Conservation (phyloP, 768 basidiomycete genomes). For the Dentipellis fragilis region DNA sequence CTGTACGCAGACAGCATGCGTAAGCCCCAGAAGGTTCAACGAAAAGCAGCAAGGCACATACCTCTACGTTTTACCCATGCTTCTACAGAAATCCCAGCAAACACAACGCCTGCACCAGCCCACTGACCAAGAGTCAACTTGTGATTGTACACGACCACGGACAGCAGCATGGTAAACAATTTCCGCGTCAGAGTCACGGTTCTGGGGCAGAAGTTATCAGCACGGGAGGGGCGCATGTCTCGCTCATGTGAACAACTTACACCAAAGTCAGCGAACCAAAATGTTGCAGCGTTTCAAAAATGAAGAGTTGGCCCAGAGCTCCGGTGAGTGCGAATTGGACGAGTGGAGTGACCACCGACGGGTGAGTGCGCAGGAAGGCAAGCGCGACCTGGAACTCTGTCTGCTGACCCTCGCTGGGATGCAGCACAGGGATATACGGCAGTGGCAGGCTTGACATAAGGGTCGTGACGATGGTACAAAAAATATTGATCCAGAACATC, state of each 20-base stretch:
- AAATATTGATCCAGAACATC: constrained; percentile 97
- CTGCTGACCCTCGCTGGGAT: constrained; percentile 49
- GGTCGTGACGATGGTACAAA: constrained; percentile 67
- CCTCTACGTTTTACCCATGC: constrained; percentile 87
- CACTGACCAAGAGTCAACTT: constrained; percentile 78
- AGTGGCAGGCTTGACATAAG: constrained; percentile 65
- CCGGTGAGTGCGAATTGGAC: constrained; percentile 83
- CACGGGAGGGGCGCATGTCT: background rate
- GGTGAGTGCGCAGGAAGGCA: constrained; percentile 69
- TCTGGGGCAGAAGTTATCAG: constrained; percentile 26
- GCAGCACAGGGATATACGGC: constrained; percentile 74
- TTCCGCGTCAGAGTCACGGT: constrained; percentile 96
- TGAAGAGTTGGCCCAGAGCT: constrained; percentile 92
- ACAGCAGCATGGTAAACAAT: constrained; percentile 95
- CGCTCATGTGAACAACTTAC: constrained; percentile 31
- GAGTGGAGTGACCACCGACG: constrained; percentile 61
- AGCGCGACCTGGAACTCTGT: constrained; percentile 63
- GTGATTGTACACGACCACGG: constrained; percentile 88
- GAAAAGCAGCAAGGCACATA: constrained; percentile 21
- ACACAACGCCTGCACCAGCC: constrained; percentile 86
- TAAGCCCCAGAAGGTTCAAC: background rate
- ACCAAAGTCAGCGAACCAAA: constrained; percentile 86
- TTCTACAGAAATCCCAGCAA: constrained; percentile 91
- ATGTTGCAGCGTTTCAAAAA: constrained; percentile 90
- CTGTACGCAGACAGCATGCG: constrained; percentile 25